Conservation (phyloP, 2,329 filamentous ascomycete species). For the Nemania serpens region DNA sequence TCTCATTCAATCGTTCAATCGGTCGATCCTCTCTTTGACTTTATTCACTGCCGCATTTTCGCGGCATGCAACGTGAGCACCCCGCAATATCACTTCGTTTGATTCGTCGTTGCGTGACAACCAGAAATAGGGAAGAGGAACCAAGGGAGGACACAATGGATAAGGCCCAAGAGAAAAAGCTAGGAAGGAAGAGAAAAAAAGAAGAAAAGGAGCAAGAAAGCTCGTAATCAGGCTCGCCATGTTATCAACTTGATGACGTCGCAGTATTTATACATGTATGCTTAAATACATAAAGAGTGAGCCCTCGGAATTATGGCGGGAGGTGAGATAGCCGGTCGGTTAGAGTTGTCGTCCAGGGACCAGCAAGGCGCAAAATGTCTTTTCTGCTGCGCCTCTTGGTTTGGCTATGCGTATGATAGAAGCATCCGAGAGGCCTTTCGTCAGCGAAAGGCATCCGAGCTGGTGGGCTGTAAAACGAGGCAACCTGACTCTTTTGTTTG, state of each 20-base stretch:
- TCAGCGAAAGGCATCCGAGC: neutral
- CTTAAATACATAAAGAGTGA: conserved; percentile 3
- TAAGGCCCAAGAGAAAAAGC: neutral
- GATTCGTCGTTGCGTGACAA: neutral
- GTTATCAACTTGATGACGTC: conserved; percentile 8
- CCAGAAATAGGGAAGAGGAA: neutral
- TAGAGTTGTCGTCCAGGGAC: neutral
- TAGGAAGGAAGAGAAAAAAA: neutral
- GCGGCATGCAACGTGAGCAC: too few relatives aligned
- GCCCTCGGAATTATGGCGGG: neutral
- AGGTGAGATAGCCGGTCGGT: neutral
- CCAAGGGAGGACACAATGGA: neutral
- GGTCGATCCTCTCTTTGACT: neutral
- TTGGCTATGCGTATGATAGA: too few relatives aligned
- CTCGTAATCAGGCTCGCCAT: neutral
- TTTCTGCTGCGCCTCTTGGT: neutral
- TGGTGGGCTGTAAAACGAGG: conserved; percentile 15
- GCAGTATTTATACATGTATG: conserved; percentile 20
- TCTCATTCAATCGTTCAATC: neutral
- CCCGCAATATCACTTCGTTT: neutral
- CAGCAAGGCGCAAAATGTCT: neutral
- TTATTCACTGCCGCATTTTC: neutral
- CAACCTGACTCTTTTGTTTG: neutral
- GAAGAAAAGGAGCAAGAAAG: neutral
- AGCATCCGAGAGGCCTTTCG: too few relatives aligned